Base-by-base conservation (phyloP, 495 filamentous ascomycete species). In the Penicillium robsamsonii region DNA sequence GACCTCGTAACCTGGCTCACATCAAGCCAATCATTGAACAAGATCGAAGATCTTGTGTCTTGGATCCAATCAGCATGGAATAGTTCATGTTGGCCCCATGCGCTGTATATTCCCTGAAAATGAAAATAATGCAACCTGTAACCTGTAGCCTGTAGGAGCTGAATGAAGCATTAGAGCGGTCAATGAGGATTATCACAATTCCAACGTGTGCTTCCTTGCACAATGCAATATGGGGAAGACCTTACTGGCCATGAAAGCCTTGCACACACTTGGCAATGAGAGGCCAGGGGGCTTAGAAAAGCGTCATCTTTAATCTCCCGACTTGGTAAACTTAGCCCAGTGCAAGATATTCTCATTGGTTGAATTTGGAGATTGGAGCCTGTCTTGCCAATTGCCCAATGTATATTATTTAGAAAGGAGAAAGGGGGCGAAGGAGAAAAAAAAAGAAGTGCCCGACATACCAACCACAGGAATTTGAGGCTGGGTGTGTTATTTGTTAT, bases 11-110 rank as follows among this genome's bases (percentile, higher is more conserved):
- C 22, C 43, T 40, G 25, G 24, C 30, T 30, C 13, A 31, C 9
- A 15, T 12, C 35, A 51, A 51, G 20, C 49, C 61, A 64, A 64
- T 61, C 61, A 61, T 35, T 37, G 27, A 18, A 20, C n/a, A 9
- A 29, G 50, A 58, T 58, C 42, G 29, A 15, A 17, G 38, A 55
- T 50, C 37, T 41, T 42, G 38, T 6, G 40, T 9, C 10, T 10
- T 46, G 43, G 47, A 33, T 20, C 61, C 58, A 64, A 64, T 64
- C 58, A 64, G 58, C 55, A 52, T n/a, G 13, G 43, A 18, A 48
- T 20, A 30, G 53, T 33, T 42, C 24, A 13, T 38, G 42, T 45
- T 51, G 47, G 38, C 46, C 46, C 55, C 46, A n/a, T 38, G 46
- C 51, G 10, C 38, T 53, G 44, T 53, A 46, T 54, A 27, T 47